These are phyloP conservation scores for Amanita rimosa DNA, from an alignment of 768 basidiomycete genomes.

Conservation along the genomic window DNA sequence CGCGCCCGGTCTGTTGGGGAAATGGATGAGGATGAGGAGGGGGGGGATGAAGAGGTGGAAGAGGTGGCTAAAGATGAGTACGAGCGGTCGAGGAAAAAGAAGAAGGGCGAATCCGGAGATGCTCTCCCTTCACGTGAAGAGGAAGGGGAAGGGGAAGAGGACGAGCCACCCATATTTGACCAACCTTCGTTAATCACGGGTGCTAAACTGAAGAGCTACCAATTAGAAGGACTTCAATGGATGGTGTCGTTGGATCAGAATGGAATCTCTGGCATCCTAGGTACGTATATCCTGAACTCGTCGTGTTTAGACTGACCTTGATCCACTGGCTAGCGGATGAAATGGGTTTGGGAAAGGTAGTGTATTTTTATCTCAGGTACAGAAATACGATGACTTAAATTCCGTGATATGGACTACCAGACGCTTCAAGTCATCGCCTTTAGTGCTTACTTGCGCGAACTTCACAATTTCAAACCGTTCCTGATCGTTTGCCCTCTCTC, in stretches of 20 bases:
- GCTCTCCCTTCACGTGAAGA: constrained; percentile 9
- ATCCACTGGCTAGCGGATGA: constrained; percentile 55
- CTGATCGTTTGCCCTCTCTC: constrained; percentile 89
- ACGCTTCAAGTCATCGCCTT: constrained; percentile 95
- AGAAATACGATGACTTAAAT: constrained; percentile 7
- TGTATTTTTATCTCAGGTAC: constrained; percentile 13
- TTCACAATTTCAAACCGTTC: constrained; percentile 61
- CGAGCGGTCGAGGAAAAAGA: constrained; percentile 14
- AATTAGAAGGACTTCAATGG: constrained; percentile 93
- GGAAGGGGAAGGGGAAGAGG: too few relatives aligned
- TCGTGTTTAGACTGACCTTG: neutral
- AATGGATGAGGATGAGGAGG: neutral
- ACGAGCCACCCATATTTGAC: constrained; percentile 31
- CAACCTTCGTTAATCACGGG: constrained; percentile 82
- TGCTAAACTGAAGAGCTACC: constrained; percentile 78
- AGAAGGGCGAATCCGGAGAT: constrained; percentile 17
- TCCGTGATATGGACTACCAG: constrained; percentile 33
- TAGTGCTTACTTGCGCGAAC: constrained; percentile 77
- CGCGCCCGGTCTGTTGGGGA: constrained; percentile 9
- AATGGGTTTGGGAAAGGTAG: constrained; percentile 86
- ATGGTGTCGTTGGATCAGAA: constrained; percentile 84
- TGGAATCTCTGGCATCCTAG: constrained; percentile 71
- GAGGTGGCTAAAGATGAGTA: neutral
- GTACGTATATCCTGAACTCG: constrained; percentile 23
- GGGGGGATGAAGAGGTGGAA: neutral